Percentiles rank a stretch among this genome's conserved stretches.
These are phyloP conservation scores for Xeromyces bisporus DNA, from an alignment of 495 filamentous ascomycete genomes.

Conservation along the genomic window DNA sequence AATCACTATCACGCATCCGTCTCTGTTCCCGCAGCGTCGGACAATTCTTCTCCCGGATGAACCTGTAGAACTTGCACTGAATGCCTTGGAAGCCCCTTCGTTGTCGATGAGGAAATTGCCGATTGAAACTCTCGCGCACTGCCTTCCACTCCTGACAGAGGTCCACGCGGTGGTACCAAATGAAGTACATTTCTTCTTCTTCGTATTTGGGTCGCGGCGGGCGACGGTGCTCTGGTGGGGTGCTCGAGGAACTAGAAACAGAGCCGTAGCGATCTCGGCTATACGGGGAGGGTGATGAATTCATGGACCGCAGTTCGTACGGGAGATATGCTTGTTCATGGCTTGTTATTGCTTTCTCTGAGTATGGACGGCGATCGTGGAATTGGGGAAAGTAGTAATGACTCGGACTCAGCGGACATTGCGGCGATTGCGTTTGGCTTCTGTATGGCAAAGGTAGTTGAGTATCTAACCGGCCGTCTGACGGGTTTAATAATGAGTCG, in stretches of 20 bases:
- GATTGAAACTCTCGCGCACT: conserved; percentile 32
- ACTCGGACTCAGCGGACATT: conserved; percentile 16
- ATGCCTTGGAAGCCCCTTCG: conserved; percentile 32
- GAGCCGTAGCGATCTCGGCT: conserved; percentile 25
- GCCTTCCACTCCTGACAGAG: conserved; percentile 35
- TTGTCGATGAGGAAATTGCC: conserved; percentile 28
- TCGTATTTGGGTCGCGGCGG: conserved; percentile 32
- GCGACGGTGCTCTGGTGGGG: conserved; percentile 21
- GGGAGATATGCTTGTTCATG: conserved; percentile 10
- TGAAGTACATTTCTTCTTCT: conserved; percentile 37
- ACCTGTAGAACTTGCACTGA: conserved; percentile 40
- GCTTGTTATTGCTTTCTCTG: conserved; percentile 2
- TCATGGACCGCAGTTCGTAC: conserved; percentile 13
- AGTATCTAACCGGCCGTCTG: conserved; percentile 2
- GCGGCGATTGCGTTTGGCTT: conserved; percentile 9
- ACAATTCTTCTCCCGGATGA: conserved; percentile 32
- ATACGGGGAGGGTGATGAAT: conserved; percentile 22
- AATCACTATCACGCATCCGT: conserved; percentile 29
- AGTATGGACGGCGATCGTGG: conserved; percentile 6
- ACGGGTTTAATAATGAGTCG: conserved; percentile 22
- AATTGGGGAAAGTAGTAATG: conserved; percentile 17
- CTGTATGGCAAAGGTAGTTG: background rate
- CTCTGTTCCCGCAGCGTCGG: conserved; percentile 28
- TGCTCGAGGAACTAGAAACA: conserved; percentile 27
- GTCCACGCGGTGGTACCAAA: conserved; percentile 40